phyloP scores from a whole-genome alignment of 176 grass and related monocot species.

The Triticum aestivum region DNA sequence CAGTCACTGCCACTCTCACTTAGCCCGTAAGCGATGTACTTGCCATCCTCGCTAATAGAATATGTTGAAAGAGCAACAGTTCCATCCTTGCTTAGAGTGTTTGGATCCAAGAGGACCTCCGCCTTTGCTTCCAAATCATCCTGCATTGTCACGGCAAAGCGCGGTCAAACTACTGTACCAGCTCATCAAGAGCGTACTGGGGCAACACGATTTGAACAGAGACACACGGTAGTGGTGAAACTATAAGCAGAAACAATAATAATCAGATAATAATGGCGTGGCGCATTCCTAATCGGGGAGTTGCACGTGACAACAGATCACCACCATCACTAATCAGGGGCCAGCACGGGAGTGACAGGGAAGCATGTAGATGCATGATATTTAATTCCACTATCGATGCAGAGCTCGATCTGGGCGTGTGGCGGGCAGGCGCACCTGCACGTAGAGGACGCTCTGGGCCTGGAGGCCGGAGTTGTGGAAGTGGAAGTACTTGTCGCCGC shows the following conservation, averaged over 20 bases:
- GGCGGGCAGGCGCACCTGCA: constrained; percentile 49
- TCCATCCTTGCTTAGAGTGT: constrained; percentile 81
- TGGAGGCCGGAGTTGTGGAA: constrained; percentile 93
- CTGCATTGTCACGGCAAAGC: constrained; percentile 32
- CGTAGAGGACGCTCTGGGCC: constrained; percentile 88
- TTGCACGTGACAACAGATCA: neutral
- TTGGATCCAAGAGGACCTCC: constrained; percentile 84
- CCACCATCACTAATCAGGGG: neutral
- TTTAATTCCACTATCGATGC: no score
- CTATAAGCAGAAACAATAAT: neutral
- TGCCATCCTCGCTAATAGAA: constrained; percentile 81
- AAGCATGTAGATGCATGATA: neutral
- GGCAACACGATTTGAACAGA: neutral
- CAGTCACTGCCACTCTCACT: constrained; percentile 92
- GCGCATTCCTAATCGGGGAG: neutral
- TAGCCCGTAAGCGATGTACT: constrained; percentile 85
- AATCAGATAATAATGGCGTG: neutral
- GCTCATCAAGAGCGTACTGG: neutral
- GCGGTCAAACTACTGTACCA: neutral
- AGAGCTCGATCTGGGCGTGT: neutral
- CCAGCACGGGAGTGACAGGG: neutral
- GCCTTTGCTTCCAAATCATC: constrained; percentile 59
- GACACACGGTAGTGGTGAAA: neutral
- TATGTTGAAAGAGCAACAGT: constrained; percentile 66
- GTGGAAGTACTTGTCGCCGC: constrained; percentile 84